phyloP scores from a whole-genome alignment of 2,329 filamentous ascomycete species.

The Claviceps spartinae region DNA sequence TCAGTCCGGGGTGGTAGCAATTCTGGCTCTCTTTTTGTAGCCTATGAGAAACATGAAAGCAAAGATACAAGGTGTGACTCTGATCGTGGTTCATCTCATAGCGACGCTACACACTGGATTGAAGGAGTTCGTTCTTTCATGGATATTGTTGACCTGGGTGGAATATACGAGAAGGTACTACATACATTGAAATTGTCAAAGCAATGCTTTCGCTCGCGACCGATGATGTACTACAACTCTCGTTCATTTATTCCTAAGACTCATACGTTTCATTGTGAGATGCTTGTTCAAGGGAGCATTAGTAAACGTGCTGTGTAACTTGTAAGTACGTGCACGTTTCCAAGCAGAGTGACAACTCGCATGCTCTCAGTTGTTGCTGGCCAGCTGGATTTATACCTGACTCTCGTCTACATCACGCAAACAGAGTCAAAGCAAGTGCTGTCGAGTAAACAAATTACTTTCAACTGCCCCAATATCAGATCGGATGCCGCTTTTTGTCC shows the following conservation, averaged over 20 bases:
- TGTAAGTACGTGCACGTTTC: no score
- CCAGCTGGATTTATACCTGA: no score
- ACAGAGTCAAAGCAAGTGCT: no score
- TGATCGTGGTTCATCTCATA: background rate
- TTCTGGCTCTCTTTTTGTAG: background rate
- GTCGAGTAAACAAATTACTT: no score
- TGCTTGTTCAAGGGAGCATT: background rate
- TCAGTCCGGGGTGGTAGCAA: background rate
- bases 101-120: background rate
- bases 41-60: background rate
- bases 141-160: background rate
- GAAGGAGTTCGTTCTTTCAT: background rate
- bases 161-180: no score
- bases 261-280: background rate
- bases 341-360: no score
- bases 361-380: no score
- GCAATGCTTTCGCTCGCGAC: background rate
- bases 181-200: background rate
- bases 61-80: background rate
- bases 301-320: no score
- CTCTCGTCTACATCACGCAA: no score
- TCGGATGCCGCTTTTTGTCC: no score
- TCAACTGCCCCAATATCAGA: no score
- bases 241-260: background rate
- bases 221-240: background rate